Evolutionary conservation across 2,329 filamentous ascomycete genomes (phyloP).

Genomic region (Pyrenophora teres): DNA sequence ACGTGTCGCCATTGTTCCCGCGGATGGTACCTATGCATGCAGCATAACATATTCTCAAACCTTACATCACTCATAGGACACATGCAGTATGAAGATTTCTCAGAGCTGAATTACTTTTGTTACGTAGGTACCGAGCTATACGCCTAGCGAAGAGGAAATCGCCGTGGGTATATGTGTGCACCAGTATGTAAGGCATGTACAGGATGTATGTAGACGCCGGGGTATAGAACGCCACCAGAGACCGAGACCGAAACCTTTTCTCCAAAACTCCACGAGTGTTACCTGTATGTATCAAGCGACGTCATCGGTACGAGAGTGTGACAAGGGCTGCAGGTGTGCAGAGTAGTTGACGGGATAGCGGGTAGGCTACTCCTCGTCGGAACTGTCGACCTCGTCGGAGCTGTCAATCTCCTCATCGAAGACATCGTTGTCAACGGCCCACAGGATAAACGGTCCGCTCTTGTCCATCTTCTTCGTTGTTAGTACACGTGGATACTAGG

Average conservation of each 20-base stretch:
- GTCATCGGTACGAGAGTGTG: not conserved
- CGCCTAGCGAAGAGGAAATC: too few relatives aligned
- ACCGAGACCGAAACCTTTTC: too few relatives aligned
- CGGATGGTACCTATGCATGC: too few relatives aligned
- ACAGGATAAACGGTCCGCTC: constrained; percentile 39
- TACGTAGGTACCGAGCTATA: too few relatives aligned
- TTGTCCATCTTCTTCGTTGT: constrained; percentile 22
- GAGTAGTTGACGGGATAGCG: too few relatives aligned
- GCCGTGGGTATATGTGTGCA: too few relatives aligned
- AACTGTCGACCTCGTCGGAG: not conserved
- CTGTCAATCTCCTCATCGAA: constrained; percentile 4
- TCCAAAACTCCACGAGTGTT: not conserved
- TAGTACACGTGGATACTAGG: constrained; percentile 5
- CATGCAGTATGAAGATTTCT: not conserved
- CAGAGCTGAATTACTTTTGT: too few relatives aligned
- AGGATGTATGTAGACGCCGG: not conserved
- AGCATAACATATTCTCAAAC: too few relatives aligned
- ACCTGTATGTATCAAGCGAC: not conserved
- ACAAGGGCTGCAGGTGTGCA: too few relatives aligned
- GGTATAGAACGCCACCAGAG: not conserved
- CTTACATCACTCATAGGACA: too few relatives aligned
- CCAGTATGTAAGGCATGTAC: not conserved
- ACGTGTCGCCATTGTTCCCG: too few relatives aligned
- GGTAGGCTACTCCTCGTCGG: constrained; percentile 1
- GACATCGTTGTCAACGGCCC: constrained; percentile 43